Conservation (phyloP, 2,329 filamentous ascomycete genomes). For the Diaporthe batatas region DNA sequence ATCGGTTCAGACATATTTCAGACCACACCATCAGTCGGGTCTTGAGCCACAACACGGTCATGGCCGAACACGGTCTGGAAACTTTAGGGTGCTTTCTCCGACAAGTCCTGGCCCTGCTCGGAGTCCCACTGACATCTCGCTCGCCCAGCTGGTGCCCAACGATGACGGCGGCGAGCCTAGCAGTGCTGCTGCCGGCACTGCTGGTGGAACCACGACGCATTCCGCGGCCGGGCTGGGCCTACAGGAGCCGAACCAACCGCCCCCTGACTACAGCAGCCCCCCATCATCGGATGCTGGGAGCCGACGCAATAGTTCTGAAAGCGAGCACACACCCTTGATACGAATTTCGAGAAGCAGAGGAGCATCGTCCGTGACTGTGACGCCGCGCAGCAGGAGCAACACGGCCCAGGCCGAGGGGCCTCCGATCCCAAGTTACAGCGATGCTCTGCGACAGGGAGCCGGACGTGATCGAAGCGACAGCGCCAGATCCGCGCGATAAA, state of each 20-base stretch:
- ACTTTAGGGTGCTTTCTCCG: slow-evolving; percentile 80
- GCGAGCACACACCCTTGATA: slow-evolving; percentile 67
- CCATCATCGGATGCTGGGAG: slow-evolving; percentile 70
- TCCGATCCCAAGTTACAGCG: slow-evolving; percentile 87
- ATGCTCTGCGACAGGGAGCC: slow-evolving; percentile 73
- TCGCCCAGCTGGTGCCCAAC: slow-evolving; percentile 82
- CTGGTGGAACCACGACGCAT: slow-evolving; percentile 52
- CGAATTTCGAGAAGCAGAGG: slow-evolving; percentile 64
- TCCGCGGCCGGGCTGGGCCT: slow-evolving; percentile 58
- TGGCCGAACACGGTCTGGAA: slow-evolving; percentile 79
- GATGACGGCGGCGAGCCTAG: slow-evolving; percentile 82
- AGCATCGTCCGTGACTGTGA: slow-evolving; percentile 59
- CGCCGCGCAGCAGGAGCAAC: slow-evolving; percentile 46
- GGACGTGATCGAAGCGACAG: slow-evolving; percentile 61
- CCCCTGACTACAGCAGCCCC: slow-evolving; percentile 80
- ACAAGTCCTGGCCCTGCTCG: slow-evolving; percentile 90
- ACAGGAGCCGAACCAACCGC: slow-evolving; percentile 71
- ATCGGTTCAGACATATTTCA: slow-evolving; percentile 59
- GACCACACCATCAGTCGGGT: slow-evolving; percentile 54
- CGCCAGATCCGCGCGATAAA: slow-evolving; percentile 46
- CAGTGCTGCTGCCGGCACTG: slow-evolving; percentile 52
- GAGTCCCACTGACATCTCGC: slow-evolving; percentile 94
- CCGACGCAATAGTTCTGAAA: slow-evolving; percentile 69
- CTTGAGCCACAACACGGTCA: slow-evolving; percentile 70
- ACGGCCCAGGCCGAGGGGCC: slow-evolving; percentile 58